Conservation (phyloP, 257 asterid genomes). For the Penstemon barbatus region DNA sequence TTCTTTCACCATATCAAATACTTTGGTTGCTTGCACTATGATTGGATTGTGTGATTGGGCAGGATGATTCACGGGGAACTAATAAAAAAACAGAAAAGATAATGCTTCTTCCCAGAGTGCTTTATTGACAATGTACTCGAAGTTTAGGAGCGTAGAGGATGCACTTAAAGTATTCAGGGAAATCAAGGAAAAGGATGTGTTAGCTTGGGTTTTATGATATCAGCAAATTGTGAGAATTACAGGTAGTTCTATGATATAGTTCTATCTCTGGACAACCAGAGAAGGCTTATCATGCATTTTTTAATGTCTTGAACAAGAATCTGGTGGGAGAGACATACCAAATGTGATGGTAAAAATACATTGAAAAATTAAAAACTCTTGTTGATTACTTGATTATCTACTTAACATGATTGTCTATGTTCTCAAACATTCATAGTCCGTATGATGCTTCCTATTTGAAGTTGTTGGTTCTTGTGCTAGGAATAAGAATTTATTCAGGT, state of each 20-base stretch:
- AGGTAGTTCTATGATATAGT: constrained; percentile 62
- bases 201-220: constrained; percentile 87
- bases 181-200: constrained; percentile 64
- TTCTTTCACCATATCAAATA: no score
- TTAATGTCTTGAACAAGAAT: constrained; percentile 20
- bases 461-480: no score
- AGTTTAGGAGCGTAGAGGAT: constrained; percentile 46
- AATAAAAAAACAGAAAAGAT: constrained; percentile 54
- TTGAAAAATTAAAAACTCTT: no score
- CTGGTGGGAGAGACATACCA: no score
- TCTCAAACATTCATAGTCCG: no score
- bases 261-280: constrained; percentile 56
- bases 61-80: constrained; percentile 63
- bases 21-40: no score
- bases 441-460: no score
- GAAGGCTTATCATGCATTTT: constrained; percentile 45
- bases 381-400: no score
- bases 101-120: constrained; percentile 62
- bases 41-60: no score
- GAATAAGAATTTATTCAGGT: no score
- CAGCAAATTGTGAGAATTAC: constrained; percentile 56
- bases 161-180: constrained; percentile 50
- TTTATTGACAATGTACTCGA: constrained; percentile 81
- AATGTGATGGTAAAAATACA: no score
- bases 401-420: no score